Percentiles rank a stretch among this genome's conserved stretches.
Evolutionary conservation across 305 asterid species (phyloP).

Genomic region (Fraxinus sp.): DNA sequence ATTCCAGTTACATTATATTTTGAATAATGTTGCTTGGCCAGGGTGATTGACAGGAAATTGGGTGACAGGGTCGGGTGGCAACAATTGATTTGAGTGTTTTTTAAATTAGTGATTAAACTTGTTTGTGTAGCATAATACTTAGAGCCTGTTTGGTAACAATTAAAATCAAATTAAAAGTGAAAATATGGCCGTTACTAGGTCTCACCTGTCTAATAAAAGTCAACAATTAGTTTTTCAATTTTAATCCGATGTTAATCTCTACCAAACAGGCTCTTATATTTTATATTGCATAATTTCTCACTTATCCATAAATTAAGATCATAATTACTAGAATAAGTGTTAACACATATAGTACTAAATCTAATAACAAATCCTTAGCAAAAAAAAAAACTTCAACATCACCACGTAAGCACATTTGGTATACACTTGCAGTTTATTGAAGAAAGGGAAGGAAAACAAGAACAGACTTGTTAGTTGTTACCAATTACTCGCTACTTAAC

Average conservation of each 20-base stretch:
- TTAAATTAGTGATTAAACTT: too few relatives aligned
- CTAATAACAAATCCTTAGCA: slow-evolving; percentile 11
- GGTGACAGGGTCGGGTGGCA: too few relatives aligned
- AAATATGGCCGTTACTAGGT: too few relatives aligned
- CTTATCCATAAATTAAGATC: background rate
- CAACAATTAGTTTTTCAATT: too few relatives aligned
- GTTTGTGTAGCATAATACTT: too few relatives aligned
- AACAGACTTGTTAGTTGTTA: background rate
- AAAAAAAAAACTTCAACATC: background rate
- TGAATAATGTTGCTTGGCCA: too few relatives aligned
- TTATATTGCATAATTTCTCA: background rate
- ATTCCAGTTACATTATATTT: background rate
- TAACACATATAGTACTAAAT: background rate
- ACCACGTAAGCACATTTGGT: background rate
- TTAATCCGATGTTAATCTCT: too few relatives aligned
- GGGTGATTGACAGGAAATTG: too few relatives aligned
- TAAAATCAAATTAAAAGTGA: too few relatives aligned
- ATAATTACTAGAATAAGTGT: background rate
- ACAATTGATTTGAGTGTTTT: too few relatives aligned
- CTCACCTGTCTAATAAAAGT: too few relatives aligned
- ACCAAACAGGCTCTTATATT: background rate
- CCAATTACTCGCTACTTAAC: background rate
- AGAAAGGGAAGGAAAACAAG: background rate
- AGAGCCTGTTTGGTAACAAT: too few relatives aligned
- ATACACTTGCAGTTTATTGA: background rate